phyloP scores from a whole-genome alignment of 768 basidiomycete genomes.

The Suillus paluster region DNA sequence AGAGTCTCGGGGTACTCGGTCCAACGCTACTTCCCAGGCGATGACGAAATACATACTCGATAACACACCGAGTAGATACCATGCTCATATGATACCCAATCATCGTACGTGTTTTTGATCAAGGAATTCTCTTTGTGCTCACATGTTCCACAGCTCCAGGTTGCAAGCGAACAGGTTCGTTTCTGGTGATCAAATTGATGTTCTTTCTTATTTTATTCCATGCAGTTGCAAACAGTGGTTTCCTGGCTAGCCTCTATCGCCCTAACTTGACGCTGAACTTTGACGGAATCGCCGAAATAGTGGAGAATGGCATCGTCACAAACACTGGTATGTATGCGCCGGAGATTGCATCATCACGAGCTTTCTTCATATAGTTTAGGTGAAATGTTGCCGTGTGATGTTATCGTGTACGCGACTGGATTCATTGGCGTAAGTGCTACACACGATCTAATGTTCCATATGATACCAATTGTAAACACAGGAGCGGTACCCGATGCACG shows the following conservation, averaged over 20 bases:
- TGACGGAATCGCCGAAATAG: slow-evolving; percentile 23
- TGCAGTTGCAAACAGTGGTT: slow-evolving; percentile 31
- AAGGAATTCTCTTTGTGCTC: background rate
- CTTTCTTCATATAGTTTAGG: slow-evolving; percentile 14
- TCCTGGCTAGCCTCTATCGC: slow-evolving; percentile 23
- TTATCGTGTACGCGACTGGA: slow-evolving; percentile 38
- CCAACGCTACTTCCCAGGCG: slow-evolving; percentile 30
- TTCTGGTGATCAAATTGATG: background rate
- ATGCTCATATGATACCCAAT: slow-evolving; percentile 52
- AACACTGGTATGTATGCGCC: slow-evolving; percentile 21
- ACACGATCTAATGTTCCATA: background rate
- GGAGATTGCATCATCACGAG: background rate
- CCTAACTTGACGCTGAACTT: slow-evolving; percentile 28
- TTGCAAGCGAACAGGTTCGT: slow-evolving; percentile 52
- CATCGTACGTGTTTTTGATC: slow-evolving; percentile 45
- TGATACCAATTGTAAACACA: slow-evolving; percentile 1
- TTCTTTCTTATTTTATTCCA: background rate
- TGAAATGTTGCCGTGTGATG: slow-evolving; percentile 32
- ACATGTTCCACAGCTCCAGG: slow-evolving; percentile 49
- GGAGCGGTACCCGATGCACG: slow-evolving; percentile 25
- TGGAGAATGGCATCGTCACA: slow-evolving; percentile 24
- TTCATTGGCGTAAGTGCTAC: slow-evolving; percentile 28
- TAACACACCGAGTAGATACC: slow-evolving; percentile 53
- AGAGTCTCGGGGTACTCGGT: no score
- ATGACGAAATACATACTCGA: slow-evolving; percentile 51